A percentile compares a stretch with the other conserved stretches of the same genome.
Conservation (phyloP, 164 flowering plant genomes). For the Akebia trifoliata region DNA sequence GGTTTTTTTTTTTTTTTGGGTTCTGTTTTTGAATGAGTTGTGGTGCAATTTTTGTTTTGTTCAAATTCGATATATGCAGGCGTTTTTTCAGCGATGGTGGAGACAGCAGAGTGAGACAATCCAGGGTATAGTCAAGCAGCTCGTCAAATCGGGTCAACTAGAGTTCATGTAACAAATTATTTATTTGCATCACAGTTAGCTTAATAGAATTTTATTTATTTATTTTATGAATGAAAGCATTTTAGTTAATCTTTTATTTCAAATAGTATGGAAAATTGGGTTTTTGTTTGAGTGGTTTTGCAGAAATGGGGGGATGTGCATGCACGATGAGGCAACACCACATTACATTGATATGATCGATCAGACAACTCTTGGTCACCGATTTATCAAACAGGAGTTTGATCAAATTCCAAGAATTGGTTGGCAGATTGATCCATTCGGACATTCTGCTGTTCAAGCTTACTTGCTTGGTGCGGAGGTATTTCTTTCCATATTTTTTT, state of each 20-base stretch:
- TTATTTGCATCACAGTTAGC: no score
- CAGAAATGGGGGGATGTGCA: constrained; percentile 84
- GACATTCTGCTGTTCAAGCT: constrained; percentile 93
- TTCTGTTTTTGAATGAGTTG: background rate
- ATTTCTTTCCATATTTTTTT: constrained; percentile 5
- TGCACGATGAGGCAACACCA: constrained; percentile 83
- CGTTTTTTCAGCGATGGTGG: constrained; percentile 97
- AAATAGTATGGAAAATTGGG: no score
- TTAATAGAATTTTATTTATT: no score
- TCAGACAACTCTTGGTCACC: constrained; percentile 83
- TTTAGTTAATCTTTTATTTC: no score
- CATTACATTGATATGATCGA: constrained; percentile 95
- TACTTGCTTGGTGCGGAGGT: constrained; percentile 91
- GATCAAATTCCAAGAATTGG: constrained; percentile 72
- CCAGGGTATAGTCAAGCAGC: constrained; percentile 45
- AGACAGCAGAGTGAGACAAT: constrained; percentile 56
- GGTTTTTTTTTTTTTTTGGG: background rate
- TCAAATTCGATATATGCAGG: constrained; percentile 32
- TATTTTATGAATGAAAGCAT: no score
- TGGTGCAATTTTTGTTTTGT: background rate
- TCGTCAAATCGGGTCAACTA: constrained; percentile 72
- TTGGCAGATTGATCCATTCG: constrained; percentile 97
- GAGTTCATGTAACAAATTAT: constrained; percentile 58
- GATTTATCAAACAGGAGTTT: constrained; percentile 54
- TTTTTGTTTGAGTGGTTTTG: no score